These are phyloP conservation scores for Earliella scabrosa DNA, from an alignment of 1,284 basidiomycete genomes.

Conservation along the genomic window DNA sequence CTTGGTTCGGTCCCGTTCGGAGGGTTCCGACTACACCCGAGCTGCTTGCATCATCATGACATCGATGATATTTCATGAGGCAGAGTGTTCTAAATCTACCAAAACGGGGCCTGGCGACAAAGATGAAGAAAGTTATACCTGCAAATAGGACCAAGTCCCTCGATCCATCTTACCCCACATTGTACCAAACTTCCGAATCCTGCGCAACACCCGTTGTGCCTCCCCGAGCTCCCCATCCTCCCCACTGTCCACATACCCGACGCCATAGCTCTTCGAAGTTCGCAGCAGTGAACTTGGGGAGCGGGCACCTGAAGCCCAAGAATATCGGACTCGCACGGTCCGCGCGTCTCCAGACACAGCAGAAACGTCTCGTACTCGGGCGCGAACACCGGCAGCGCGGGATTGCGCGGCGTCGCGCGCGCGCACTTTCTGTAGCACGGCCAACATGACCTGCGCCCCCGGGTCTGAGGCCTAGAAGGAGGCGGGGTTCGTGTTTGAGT, in stretches of 20 bases:
- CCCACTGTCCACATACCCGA: conserved; percentile 67
- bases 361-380: conserved; percentile 63
- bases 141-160: too few species aligned
- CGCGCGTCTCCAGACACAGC: conserved; percentile 81
- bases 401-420: conserved; percentile 46
- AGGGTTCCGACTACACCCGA: too few species aligned
- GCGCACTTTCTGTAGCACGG: conserved; percentile 47
- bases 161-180: conserved; percentile 38
- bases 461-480: too few species aligned
- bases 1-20: too few species aligned
- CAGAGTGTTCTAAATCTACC: too few species aligned
- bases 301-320: conserved; percentile 75
- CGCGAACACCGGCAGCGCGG: conserved; percentile 48
- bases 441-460: conserved; percentile 28
- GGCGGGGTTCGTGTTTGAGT: conserved; percentile 36
- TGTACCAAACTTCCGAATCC: conserved; percentile 89
- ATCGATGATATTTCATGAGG: too few species aligned
- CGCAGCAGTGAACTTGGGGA: conserved; percentile 62
- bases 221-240: conserved; percentile 49
- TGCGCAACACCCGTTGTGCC: conserved; percentile 58
- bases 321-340: conserved; percentile 80
- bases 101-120: neutral
- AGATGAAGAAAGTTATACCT: too few species aligned
- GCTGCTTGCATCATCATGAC: too few species aligned
- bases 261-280: conserved; percentile 79